Conservation (phyloP, 192 early-diverging fungal species). For the Pilaira anomala region DNA sequence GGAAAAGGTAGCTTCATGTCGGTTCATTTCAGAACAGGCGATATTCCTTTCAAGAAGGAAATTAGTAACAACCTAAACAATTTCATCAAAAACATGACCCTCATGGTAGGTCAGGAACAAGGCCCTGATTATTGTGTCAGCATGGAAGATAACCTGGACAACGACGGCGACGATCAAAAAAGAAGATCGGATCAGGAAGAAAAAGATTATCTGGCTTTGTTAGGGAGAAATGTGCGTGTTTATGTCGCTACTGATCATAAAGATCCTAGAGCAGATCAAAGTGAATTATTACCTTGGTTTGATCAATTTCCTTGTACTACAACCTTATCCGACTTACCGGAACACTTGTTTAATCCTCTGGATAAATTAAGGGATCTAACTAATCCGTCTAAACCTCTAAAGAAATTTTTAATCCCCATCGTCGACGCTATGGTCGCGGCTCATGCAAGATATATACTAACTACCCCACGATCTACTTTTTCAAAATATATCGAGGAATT, state of each 20-base stretch:
- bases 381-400: constrained; percentile 23
- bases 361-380: constrained; percentile 21
- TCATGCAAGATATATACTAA: constrained; percentile 22
- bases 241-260: constrained; percentile 52
- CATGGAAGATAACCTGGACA: too few relatives aligned
- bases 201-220: background rate
- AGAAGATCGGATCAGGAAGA: background rate
- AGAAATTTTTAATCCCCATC: constrained; percentile 24
- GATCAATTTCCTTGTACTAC: constrained; percentile 39
- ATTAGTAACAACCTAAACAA: background rate
- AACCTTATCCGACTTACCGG: constrained; percentile 38
- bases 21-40: constrained; percentile 38
- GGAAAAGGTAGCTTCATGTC: constrained; percentile 40
- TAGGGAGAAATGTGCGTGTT: constrained; percentile 23
- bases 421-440: constrained; percentile 38
- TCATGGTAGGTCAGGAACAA: background rate
- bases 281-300: constrained; percentile 31
- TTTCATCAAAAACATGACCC: constrained; percentile 8
- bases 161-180: too few relatives aligned
- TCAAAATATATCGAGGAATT: constrained; percentile 34
- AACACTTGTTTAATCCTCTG: constrained; percentile 31
- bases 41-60: constrained; percentile 13
- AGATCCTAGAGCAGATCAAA: constrained; percentile 35
- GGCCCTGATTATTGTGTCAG: too few relatives aligned
- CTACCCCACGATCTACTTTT: constrained; percentile 33